Evolutionary conservation across 306 rosid genomes (phyloP), one percentile per base, ranked within the genome.

Genomic region (Cucurbita argyrosperma): DNA sequence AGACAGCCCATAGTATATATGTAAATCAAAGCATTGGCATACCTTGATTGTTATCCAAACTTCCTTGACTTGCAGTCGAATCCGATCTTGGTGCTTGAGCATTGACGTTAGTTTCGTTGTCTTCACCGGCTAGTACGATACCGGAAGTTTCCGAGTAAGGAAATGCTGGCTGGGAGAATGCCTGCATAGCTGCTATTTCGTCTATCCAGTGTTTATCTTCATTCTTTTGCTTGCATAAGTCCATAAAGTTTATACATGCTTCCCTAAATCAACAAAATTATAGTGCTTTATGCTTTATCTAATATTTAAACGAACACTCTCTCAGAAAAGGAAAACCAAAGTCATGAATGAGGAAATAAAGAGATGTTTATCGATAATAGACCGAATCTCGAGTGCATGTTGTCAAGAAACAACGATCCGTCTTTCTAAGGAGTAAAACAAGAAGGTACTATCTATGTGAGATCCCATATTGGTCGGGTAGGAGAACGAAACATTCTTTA

Each of bases 171-270:
- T 85, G 99, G 65, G 96, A 61, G 58, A 74, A 78, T 11, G 87
- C 91, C 77, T 95, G 99, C 96, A 95, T 91, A 71, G 97, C 97
- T 47, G 97, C 97, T 72, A 95, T 80, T 82, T 95, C 99, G 80
- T 89, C 97, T 50, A 88, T 86, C 99, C 99, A 95, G 51, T 82
- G 89, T 80, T 90, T 88, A 74, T 95, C 99, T 78, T 95, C 95
- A 23, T 89, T 91, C 99, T 95, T 95, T 81, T 84, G 90, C 79
- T 88, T 95, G 90, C 90, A 91, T 13, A 95, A 83, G 76, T 89
- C 87, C 68, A 91, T 80, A 85, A 95, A 95, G 78, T 89, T 85
- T 49, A 89, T 59, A 86, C 97, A 91, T 5, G 99, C 99, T 82
- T 95, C 96, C 96, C 99, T 95, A 78, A 58, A 83, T 26, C 51